A percentile compares a stretch with the other conserved stretches of the same genome.
phyloP scores from a whole-genome alignment of 345 rosid genomes.

The Arabidopsis thaliana region TAIR10.1 NC_003076.8:10776501-10777000 shows the following conservation, averaged over 20 bases:
- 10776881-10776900: background rate
- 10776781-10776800: background rate
- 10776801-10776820: background rate
- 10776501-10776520: too few relatives aligned
- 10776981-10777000: too few relatives aligned
- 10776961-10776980: too few relatives aligned
- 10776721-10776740: background rate
- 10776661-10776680: background rate
- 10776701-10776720: constrained; percentile 8
- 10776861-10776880: background rate
- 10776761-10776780: constrained; percentile 11
- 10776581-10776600: too few relatives aligned
- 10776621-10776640: too few relatives aligned
- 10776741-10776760: background rate
- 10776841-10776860: background rate
- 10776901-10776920: background rate
- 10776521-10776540: too few relatives aligned
- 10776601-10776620: too few relatives aligned
- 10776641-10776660: too few relatives aligned
- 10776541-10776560: too few relatives aligned
- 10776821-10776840: background rate
- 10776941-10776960: too few relatives aligned
- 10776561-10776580: too few relatives aligned
- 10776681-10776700: background rate
- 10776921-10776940: background rate